Conservation (phyloP, 352 stramenopile genomes). For the Pelagophyceae sp. region DNA sequence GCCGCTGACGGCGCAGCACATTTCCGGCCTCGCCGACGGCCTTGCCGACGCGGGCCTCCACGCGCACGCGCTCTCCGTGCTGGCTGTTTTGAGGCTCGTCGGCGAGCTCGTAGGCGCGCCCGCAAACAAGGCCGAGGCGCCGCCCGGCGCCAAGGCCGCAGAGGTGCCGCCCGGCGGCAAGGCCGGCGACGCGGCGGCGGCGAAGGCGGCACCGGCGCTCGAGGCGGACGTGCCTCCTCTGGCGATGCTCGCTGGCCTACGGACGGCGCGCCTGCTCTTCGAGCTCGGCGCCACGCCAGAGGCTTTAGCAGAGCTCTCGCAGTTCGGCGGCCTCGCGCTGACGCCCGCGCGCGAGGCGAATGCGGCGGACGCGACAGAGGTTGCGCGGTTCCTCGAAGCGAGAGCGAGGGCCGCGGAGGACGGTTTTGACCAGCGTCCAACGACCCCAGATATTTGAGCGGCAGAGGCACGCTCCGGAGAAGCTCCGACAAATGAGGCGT, state of each 20-base stretch:
- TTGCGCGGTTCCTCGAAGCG: slow-evolving; percentile 21
- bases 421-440: no score
- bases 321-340: slow-evolving; percentile 20
- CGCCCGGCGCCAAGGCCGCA: background rate
- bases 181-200: no score
- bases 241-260: slow-evolving; percentile 18
- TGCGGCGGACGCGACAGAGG: slow-evolving; percentile 15
- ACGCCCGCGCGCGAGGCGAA: slow-evolving; percentile 14
- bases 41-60: slow-evolving; percentile 26
- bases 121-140: background rate
- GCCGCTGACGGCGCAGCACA: slow-evolving; percentile 29
- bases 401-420: background rate
- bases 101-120: background rate
- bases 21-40: slow-evolving; percentile 23
- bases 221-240: slow-evolving; percentile 23
- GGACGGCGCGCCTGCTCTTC: slow-evolving; percentile 25
- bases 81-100: background rate
- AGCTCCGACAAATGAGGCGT: no score
- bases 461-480: no score
- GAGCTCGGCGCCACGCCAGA: slow-evolving; percentile 26
- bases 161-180: background rate
- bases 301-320: background rate
- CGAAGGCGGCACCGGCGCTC: no score
- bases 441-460: no score
- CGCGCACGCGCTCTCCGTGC: slow-evolving; percentile 23